Evolutionary conservation across 176 grass and related monocot genomes (phyloP), one percentile per base, ranked within the genome.

Genomic region (Triticum urartu): DNA sequence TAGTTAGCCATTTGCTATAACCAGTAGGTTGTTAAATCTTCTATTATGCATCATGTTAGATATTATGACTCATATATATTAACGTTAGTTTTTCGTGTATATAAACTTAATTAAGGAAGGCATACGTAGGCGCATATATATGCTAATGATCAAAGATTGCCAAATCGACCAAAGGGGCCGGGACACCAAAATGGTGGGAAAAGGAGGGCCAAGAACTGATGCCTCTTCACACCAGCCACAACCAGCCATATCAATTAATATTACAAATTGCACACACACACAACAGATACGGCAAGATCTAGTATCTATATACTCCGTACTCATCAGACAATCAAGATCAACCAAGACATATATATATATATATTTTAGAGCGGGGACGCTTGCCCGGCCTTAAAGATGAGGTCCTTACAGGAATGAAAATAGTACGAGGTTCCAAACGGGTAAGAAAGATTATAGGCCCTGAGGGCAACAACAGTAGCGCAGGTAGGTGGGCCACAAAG

Each of bases 191-290:
- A 69, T 52, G 81, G 80, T 76, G 28, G 48, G 81, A 39, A 81
- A 81, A 63, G 26, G 76, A 14, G 28, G 59, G 85, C 48, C 69
- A 79, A 72, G 81, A 81, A 91, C 84, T 39, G 81, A 91, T 81
- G 89, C 86, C 22, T 77, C 77, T 81, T 62, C 69, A 81, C 62
- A 76, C 54, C 63, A 68, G 68, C 17, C 52, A 56, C 17, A 52
- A 14, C 48, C 89, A 76, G 81, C 68, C 89, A 87, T 74, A 72
- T 83, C 83, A 74, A 63, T 56, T 35, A 88, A 24, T 56, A 56
- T 56, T 84, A 80, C 67, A 59, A 61, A 79, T 11, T 11, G 34
- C 35, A 24, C 25, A 43, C 15, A 42, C n/a, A 43, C 22, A 25
- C n/a, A 24, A 22, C 40, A 50, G 48, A 85, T 85, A 85, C 12